Evolutionary conservation across 768 basidiomycete species (phyloP).

Genomic region (Suillus alpinus): DNA sequence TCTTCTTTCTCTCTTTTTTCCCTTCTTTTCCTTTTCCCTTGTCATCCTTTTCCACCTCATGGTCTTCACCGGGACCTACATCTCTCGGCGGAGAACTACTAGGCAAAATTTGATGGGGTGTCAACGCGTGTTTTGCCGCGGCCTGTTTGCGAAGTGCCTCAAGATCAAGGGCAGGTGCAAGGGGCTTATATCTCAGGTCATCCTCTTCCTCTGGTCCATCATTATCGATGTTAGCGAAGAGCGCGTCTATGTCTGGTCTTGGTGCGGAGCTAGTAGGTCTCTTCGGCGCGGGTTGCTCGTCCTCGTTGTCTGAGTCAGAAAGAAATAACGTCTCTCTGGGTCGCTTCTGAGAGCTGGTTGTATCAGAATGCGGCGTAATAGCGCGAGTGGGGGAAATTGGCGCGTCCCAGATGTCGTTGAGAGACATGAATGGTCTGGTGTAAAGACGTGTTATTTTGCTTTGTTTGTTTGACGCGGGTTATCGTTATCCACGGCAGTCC

Average conservation of each 20-base stretch:
- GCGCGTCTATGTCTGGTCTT: constrained; percentile 35
- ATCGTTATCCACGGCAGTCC: no score
- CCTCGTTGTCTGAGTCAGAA: constrained; percentile 49
- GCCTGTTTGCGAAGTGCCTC: constrained; percentile 54
- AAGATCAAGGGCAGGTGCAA: constrained; percentile 52
- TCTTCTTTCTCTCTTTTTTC: constrained; percentile 29
- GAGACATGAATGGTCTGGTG: constrained; percentile 23
- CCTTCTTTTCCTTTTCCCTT: constrained; percentile 19
- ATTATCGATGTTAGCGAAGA: constrained; percentile 49
- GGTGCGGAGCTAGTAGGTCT: constrained; percentile 20
- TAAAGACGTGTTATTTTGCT: constrained; percentile 25
- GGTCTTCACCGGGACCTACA: constrained; percentile 24
- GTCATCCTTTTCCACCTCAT: constrained; percentile 11
- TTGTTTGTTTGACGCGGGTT: constrained; percentile 15
- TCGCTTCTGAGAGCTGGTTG: constrained; percentile 24
- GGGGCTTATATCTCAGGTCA: constrained; percentile 40
- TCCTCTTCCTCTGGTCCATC: constrained; percentile 45
- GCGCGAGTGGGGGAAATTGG: constrained; percentile 33
- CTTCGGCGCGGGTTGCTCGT: constrained; percentile 35
- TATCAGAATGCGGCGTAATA: constrained; percentile 16
- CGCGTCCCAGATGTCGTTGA: constrained; percentile 63
- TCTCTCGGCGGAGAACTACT: constrained; percentile 43
- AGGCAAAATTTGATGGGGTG: constrained; percentile 45
- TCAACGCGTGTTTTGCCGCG: constrained; percentile 44
- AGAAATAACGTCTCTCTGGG: constrained; percentile 53